A percentile compares a stretch with the other conserved stretches of the same genome.
These are phyloP conservation scores for Laetiporus sulphureus DNA, from an alignment of 1,284 basidiomycete species.

Conservation along the genomic window DNA sequence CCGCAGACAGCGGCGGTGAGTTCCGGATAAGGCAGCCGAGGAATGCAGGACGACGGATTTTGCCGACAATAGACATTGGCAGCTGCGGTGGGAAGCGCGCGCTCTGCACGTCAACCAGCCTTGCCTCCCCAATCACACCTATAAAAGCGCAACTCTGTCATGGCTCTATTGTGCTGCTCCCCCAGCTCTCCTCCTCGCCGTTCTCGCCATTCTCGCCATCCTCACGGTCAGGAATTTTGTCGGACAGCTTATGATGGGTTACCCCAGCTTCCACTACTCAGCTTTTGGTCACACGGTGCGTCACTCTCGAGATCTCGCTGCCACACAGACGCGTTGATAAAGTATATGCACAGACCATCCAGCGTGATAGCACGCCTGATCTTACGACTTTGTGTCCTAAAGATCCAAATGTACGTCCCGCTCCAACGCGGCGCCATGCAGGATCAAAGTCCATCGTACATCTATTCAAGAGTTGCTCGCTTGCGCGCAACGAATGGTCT, in stretches of 20 bases:
- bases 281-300: constrained; percentile 3
- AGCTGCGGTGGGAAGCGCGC: no score
- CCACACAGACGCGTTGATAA: neutral
- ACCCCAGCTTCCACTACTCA: constrained; percentile 7
- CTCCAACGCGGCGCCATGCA: constrained; percentile 28
- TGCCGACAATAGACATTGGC: no score
- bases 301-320: neutral
- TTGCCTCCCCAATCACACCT: no score
- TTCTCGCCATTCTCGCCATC: constrained; percentile 1
- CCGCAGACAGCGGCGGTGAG: neutral
- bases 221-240: neutral
- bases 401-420: constrained; percentile 9
- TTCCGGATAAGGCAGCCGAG: neutral
- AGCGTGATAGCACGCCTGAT: constrained; percentile 2
- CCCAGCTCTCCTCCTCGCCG: constrained; percentile 3
- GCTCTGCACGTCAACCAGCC: neutral
- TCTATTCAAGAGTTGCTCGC: constrained; percentile 45
- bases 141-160: no score
- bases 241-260: constrained; percentile 5
- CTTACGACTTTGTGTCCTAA: constrained; percentile 18
- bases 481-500: constrained; percentile 63
- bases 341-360: neutral
- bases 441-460: constrained; percentile 48
- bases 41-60: no score
- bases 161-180: no score